Base-by-base conservation (phyloP, 73 alveolate genomes). In the Stentor roeselii region DNA sequence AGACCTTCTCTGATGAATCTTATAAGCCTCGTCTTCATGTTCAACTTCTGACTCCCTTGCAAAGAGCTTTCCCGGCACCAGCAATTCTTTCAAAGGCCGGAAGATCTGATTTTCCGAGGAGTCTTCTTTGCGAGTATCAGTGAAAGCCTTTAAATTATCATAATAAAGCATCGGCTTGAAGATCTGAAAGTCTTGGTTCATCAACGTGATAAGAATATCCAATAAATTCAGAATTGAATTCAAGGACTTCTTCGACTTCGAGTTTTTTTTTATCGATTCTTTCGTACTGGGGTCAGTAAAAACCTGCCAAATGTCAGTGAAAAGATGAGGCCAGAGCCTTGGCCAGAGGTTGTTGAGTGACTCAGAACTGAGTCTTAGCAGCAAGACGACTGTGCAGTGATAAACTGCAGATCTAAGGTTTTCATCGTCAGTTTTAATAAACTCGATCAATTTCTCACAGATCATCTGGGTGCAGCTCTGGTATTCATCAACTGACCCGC, bases 271-370 rank as follows among this genome's bases (percentile, higher is more conserved):
- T 11, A 50, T 50, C 6, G 21, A 6, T 21, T 50, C 67, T 11
- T 6, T 50, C 6, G 6, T 21, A 6, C 67, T 21, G 21, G 67
- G 67, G 6, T 50, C 67, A 50, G 30, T 50, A 30, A 67, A 32
- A 30, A 67, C 34, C 34, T 67, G 80, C 80, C n/a, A 67, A 30
- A 67, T 21, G 11, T 67, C 80, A n/a, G 41, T 67, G 11, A 67
- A 34, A 30, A 32, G 11, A 2, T 67, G 80, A 1, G 80, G 80
- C 80, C 80, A 67, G 37, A 67, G 11, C 34, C 80, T 67, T 30
- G 80, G 80, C 80, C 80, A 67, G 15, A 67, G 11, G 34, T 67
- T 40, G 41, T 67, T 67, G 21, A 67, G 34, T 67, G 37, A 27
- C 41, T 67, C 41, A 67, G 50, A 27, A 21, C 42, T 27, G 21